These are phyloP conservation scores for Suillus subluteus DNA, from an alignment of 768 basidiomycete genomes.

Conservation along the genomic window DNA sequence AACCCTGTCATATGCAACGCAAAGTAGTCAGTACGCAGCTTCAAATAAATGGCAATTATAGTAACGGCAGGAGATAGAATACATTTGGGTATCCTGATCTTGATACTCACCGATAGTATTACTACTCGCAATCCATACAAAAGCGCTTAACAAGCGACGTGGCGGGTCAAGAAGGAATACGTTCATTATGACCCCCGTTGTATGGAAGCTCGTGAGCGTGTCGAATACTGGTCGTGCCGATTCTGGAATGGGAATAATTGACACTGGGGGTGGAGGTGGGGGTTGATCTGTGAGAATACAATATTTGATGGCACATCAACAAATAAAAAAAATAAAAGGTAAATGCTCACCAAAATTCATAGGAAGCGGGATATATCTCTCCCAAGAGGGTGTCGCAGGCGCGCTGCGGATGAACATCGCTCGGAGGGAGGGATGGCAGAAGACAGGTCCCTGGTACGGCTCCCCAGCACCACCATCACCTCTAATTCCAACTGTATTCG, in stretches of 20 bases:
- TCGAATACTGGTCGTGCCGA: constrained; percentile 51
- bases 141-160: constrained; percentile 62
- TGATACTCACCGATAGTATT: constrained; percentile 36
- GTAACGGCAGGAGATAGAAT: not conserved
- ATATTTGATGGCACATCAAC: not conserved
- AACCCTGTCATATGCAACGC: constrained; percentile 49
- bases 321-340: not conserved
- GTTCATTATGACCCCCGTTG: constrained; percentile 74
- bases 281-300: constrained; percentile 7
- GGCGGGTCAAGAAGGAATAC: constrained; percentile 74
- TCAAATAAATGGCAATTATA: not conserved
- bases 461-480: constrained; percentile 7
- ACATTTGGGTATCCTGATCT: not conserved
- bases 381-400: constrained; percentile 10
- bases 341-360: constrained; percentile 1
- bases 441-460: constrained; percentile 6
- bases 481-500: constrained; percentile 9
- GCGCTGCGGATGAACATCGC: constrained; percentile 9
- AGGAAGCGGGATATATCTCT: constrained; percentile 9
- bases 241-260: constrained; percentile 13
- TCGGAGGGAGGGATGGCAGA: constrained; percentile 7
- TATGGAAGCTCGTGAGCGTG: constrained; percentile 64
- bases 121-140: constrained; percentile 62
- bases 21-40: not conserved
- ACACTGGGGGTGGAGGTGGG: not conserved